Percentiles rank a stretch among this genome's conserved stretches.
These are phyloP conservation scores for Yamadazyma ubonensis DNA, from an alignment of 805 yeast species.

Conservation along the genomic window DNA sequence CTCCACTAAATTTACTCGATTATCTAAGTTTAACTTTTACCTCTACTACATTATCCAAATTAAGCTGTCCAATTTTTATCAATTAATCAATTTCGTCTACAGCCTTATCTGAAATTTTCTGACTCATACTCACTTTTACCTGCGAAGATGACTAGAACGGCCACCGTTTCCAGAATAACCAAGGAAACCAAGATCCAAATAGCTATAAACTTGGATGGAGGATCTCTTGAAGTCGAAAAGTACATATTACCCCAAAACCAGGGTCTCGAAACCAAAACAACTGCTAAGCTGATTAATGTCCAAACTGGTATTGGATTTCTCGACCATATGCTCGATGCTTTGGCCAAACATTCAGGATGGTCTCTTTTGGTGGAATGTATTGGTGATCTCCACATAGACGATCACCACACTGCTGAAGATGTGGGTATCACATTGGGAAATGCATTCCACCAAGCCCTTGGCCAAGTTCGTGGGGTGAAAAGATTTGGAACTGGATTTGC, in stretches of 20 bases:
- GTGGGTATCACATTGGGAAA: conserved; percentile 88
- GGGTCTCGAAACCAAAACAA: conserved; percentile 45
- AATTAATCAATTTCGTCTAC: no score
- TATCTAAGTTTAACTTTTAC: no score
- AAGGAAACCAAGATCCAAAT: conserved; percentile 94
- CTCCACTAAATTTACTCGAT: no score
- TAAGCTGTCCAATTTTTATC: no score
- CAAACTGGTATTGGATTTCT: conserved; percentile 93
- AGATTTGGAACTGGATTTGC: conserved; percentile 93
- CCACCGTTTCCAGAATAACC: conserved; percentile 66
- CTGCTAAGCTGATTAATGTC: conserved; percentile 70
- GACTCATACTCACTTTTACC: not conserved
- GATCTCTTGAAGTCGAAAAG: conserved; percentile 60
- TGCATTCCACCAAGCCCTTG: conserved; percentile 87
- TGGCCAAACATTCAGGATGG: conserved; percentile 98
- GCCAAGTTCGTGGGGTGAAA: conserved; percentile 85
- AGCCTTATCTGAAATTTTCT: no score
- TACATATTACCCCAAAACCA: conserved; percentile 50
- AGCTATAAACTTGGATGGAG: conserved; percentile 83
- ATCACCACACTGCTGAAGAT: conserved; percentile 96
- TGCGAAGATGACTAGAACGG: conserved; percentile 26
- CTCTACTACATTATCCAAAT: no score
- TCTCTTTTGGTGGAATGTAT: conserved; percentile 82
- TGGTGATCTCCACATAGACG: conserved; percentile 95
- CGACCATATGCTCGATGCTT: conserved; percentile 96